These are phyloP conservation scores for Oehlia diaphana DNA, from an alignment of 192 early-diverging fungal genomes.

Conservation along the genomic window DNA sequence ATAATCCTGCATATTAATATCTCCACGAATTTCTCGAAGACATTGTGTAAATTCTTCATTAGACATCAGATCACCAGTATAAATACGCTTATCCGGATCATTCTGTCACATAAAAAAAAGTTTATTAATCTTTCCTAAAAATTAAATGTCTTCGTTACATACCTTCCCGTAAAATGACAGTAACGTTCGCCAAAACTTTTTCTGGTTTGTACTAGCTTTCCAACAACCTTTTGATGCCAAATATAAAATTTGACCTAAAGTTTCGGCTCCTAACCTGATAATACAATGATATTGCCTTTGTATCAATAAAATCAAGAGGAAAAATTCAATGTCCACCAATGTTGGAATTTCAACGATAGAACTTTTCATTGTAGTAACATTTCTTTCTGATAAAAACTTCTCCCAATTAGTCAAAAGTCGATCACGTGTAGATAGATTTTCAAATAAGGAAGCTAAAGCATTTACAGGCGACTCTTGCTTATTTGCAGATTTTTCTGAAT, in stretches of 20 bases:
- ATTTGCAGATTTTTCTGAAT: neutral
- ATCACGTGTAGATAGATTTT: neutral
- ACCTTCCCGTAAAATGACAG: slow-evolving; percentile 6
- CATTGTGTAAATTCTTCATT: slow-evolving; percentile 12
- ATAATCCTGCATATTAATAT: neutral
- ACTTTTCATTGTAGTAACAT: neutral
- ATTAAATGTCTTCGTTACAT: neutral
- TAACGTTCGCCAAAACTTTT: slow-evolving; percentile 14
- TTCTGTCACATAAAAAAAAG: neutral
- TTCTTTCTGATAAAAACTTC: neutral
- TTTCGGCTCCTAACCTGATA: neutral
- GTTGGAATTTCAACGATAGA: neutral
- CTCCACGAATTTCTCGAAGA: slow-evolving; percentile 10
- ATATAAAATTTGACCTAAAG: slow-evolving; percentile 12
- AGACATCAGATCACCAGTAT: slow-evolving; percentile 5
- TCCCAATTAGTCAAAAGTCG: neutral
- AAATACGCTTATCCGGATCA: slow-evolving; percentile 10
- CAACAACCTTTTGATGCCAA: neutral
- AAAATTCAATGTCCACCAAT: slow-evolving; percentile 18
- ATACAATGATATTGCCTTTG: slow-evolving; percentile 16
- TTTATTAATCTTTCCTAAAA: neutral
- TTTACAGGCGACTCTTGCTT: neutral
- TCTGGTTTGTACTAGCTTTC: neutral
- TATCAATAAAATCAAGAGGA: slow-evolving; percentile 8
- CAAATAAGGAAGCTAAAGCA: neutral